These are phyloP conservation scores for Phalaenopsis aphrodite DNA, from an alignment of 106 monocot species.

Conservation along the genomic window DNA sequence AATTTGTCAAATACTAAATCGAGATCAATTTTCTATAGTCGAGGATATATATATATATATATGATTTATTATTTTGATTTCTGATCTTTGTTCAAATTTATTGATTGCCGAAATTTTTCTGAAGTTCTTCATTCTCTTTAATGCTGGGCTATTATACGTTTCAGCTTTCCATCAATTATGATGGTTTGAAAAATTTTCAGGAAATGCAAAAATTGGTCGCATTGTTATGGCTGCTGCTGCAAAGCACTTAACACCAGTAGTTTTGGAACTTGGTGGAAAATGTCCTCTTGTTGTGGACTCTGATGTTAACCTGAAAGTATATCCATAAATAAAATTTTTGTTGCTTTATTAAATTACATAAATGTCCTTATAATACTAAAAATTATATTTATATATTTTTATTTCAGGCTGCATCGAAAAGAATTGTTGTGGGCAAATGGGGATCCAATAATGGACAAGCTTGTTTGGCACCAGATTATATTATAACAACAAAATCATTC, in stretches of 20 bases:
- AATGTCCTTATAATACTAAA: neutral
- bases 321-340: neutral
- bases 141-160: neutral
- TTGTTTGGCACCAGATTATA: constrained; percentile 65
- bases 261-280: constrained; percentile 78
- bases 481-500: constrained; percentile 55
- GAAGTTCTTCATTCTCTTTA: neutral
- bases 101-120: neutral
- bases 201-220: constrained; percentile 42
- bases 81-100: neutral
- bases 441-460: constrained; percentile 71
- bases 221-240: constrained; percentile 71
- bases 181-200: constrained; percentile 10
- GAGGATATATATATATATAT: no score
- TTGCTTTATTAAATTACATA: neutral
- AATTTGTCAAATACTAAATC: no score
- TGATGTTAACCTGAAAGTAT: constrained; percentile 34
- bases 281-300: constrained; percentile 63
- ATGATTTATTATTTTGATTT: neutral
- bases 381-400: constrained; percentile 7
- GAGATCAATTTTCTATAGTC: no score
- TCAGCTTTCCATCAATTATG: neutral
- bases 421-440: constrained; percentile 69
- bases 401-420: constrained; percentile 40
- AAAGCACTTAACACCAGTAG: constrained; percentile 64